These are phyloP conservation scores for Lotmaria passim DNA, from an alignment of 208 protist species.

Conservation along the genomic window DNA sequence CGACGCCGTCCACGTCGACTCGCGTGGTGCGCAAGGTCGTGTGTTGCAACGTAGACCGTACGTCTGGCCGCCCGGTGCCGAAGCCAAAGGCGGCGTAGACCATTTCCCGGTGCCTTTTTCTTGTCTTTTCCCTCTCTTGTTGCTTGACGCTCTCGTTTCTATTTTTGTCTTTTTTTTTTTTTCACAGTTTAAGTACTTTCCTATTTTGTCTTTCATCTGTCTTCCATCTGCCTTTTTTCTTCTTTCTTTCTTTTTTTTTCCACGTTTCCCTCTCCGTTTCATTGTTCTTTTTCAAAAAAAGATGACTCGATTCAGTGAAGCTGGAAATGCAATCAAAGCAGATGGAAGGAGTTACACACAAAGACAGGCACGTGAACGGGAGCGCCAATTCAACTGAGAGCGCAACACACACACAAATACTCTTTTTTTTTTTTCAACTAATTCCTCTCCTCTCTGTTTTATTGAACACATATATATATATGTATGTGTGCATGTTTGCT, in stretches of 20 bases:
- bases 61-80: constrained; percentile 48
- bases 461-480: constrained; percentile 3
- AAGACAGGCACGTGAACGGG: neutral
- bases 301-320: neutral
- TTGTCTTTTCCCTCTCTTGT: neutral
- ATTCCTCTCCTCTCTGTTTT: constrained; percentile 1
- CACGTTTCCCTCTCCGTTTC: no score
- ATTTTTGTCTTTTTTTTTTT: neutral
- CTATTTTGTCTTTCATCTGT: no score
- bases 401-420: neutral
- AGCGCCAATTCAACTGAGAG: neutral
- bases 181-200: neutral
- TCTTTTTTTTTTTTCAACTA: constrained; percentile 14
- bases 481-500: neutral
- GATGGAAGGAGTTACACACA: no score
- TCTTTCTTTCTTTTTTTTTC: neutral
- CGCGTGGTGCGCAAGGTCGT: constrained; percentile 52
- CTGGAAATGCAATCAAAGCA: neutral
- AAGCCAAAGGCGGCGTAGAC: constrained; percentile 21
- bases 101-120: neutral
- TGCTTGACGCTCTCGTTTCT: neutral
- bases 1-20: neutral
- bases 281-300: neutral
- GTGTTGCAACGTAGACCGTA: constrained; percentile 50
- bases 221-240: neutral